phyloP scores from a whole-genome alignment of 1,284 basidiomycete genomes.

The Marasmius fiardii region DNA sequence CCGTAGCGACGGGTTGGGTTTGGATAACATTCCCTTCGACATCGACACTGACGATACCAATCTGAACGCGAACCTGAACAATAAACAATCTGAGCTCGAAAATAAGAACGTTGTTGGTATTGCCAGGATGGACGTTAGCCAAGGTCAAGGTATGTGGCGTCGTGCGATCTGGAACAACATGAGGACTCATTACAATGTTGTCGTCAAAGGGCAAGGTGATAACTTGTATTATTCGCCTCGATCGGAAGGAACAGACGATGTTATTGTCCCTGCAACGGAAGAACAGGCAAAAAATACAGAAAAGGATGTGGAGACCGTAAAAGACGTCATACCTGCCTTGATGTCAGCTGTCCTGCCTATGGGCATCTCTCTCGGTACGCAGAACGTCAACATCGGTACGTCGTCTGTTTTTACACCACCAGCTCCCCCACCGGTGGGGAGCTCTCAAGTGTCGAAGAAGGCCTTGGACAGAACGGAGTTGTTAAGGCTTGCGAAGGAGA shows the following conservation, averaged over 20 bases:
- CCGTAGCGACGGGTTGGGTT: background rate
- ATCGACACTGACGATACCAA: too few relatives aligned
- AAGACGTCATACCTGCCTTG: conserved; percentile 1
- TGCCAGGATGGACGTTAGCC: background rate
- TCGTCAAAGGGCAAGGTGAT: conserved; percentile 13
- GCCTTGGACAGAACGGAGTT: conserved; percentile 35
- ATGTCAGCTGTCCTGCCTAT: conserved; percentile 6
- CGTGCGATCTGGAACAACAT: conserved; percentile 25
- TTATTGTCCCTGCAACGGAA: conserved; percentile 8
- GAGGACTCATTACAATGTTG: conserved; percentile 19
- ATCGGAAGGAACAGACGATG: conserved; percentile 4
- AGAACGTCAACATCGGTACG: background rate
- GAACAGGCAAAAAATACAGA: conserved; percentile 25
- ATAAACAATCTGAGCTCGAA: too few relatives aligned
- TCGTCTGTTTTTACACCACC: conserved; percentile 10
- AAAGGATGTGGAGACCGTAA: conserved; percentile 6
- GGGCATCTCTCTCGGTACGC: conserved; percentile 1
- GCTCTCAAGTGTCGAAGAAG: conserved; percentile 2
- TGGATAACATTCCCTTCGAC: background rate
- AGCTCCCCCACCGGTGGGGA: background rate
- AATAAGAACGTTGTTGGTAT: background rate
- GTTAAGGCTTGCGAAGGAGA: conserved; percentile 47
- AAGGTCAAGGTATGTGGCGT: conserved; percentile 36
- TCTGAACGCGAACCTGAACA: too few relatives aligned
- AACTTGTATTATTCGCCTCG: background rate